Percentiles rank a stretch among this genome's conserved stretches.
Conservation (phyloP, 305 asterid genomes). For the Rubia balearica region DNA sequence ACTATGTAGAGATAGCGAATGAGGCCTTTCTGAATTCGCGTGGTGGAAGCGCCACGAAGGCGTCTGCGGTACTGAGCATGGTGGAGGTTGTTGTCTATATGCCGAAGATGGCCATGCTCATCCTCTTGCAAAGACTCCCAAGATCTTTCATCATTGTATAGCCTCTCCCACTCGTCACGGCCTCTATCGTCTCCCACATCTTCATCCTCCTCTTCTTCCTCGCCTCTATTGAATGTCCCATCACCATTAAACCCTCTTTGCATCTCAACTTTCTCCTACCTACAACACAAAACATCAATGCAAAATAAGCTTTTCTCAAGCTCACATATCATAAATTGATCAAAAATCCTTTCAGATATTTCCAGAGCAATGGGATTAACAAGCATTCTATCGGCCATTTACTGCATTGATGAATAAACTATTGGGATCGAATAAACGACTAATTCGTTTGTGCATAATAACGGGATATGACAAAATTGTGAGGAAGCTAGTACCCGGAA, state of each 20-base stretch:
- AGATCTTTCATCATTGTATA: conserved; percentile 86
- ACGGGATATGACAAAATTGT: no score
- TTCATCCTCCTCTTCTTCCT: conserved; percentile 72
- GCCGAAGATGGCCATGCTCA: conserved; percentile 87
- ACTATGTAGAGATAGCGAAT: conserved; percentile 76
- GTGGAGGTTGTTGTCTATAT: conserved; percentile 73
- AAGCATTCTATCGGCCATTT: background rate
- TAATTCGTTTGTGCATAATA: no score
- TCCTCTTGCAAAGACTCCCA: conserved; percentile 99
- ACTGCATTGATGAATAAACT: background rate
- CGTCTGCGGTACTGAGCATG: conserved; percentile 93
- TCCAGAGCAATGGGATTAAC: background rate
- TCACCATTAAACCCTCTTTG: conserved; percentile 37
- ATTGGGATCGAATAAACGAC: background rate
- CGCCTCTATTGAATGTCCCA: conserved; percentile 35
- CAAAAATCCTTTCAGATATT: background rate
- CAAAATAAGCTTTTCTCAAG: background rate
- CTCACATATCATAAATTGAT: background rate
- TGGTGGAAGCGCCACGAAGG: conserved; percentile 56
- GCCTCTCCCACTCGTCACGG: conserved; percentile 80
- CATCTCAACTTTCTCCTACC: conserved; percentile 6
- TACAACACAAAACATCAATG: background rate
- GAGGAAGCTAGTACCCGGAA: background rate
- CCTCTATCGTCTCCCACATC: conserved; percentile 53
- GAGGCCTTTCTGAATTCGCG: conserved; percentile 83